Base-by-base conservation (phyloP, 768 basidiomycete genomes). In the Phlebiopsis gigantea region DNA sequence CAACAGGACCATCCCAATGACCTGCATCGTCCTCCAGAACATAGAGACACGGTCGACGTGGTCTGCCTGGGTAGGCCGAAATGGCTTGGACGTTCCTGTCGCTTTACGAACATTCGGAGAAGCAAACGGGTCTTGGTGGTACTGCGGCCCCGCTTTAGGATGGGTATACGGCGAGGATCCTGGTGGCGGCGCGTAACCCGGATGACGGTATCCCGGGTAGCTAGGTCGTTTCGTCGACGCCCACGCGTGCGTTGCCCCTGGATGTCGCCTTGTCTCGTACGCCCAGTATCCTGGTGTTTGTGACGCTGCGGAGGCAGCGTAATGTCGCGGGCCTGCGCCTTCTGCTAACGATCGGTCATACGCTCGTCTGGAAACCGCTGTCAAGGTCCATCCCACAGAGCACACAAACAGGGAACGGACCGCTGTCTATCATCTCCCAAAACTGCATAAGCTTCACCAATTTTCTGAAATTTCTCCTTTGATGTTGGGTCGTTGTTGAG, bases 371-470 rank as follows among this genome's bases (percentile, higher is more conserved):
- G 43, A 46, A 17, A 29, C 9, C 26, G 30, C 28, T 15, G 46
- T 56, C 24, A 30, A 19, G 14, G 12, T 39, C 17, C 17, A 17
- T 39, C 12, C 25, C 22, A 29, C 24, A 17, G 15, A 21, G 21
- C n/a, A 24, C 17, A 7, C 28, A 52, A 4, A 15, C 4, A 39
- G 28, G 22, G 21, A 5, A 55, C 72, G 43, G 49, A 76, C 79
- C 77, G 71, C 63, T 73, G 72, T 46, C 78, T 66, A 53, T 78
- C 77, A 47, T 80, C 72, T 6, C 75, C 73, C 7, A 80, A 66
- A 19, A 78, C 59, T 1, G 73, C 66, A 45, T 79, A 80, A 2
- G 79, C 79, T 49, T 79, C 79, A 60, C 76, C 79, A 49, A 77
- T 72, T 0, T 67, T 71, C 48, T 75, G 75, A 56, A 78, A 80